Evolutionary conservation across 345 rosid genomes (phyloP), one percentile per base, ranked within the genome.

Genomic region (Cardamine resedifolia): DNA sequence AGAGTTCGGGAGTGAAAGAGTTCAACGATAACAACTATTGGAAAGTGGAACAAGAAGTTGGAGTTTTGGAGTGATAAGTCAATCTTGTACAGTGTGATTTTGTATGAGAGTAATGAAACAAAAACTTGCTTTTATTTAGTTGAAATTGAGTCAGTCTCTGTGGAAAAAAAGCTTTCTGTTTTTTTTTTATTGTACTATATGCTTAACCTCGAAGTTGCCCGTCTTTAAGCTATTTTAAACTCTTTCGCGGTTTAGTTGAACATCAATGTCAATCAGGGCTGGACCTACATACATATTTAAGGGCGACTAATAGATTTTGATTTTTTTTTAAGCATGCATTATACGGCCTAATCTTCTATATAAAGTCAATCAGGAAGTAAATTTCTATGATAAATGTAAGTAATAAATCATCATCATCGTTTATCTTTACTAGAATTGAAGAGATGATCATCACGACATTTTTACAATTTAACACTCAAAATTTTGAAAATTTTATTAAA

Each of bases 11-110:
- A 12, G 81, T 73, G 36, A 89, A 90, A 79, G 98, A 96, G 85
- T 92, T 96, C 82, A 92, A 92, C 49, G 96, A 90, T 45, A 83
- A 96, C 49, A 96, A 96, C 78, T 96, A 82, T 78, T 96, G 99
- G 99, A 87, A 90, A 83, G 87, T 92, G 16, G 97, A 92, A 77
- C 91, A 88, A 68, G 87, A 92, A 85, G 92, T 90, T 23, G 83
- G 88, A 18, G 89, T 86, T 71, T 71, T 86, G 70, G 97, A 92
- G 82, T 87, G 85, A 72, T 21, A 45, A 45, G n/a, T 47, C 51
- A 59, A 68, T 63, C 71, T 52, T 69, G 79, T 76, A 76, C 66
- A 76, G 43, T 76, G 56, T 75, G 65, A 68, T 69, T 75, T 69
- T 69, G 70, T 61, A 63, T 34, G 65, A 49, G 73, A 33, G 58